A percentile compares a stretch with the other conserved stretches of the same genome.
phyloP scores from a whole-genome alignment of 2,329 filamentous ascomycete species.

The Ceratocystis destructans region DNA sequence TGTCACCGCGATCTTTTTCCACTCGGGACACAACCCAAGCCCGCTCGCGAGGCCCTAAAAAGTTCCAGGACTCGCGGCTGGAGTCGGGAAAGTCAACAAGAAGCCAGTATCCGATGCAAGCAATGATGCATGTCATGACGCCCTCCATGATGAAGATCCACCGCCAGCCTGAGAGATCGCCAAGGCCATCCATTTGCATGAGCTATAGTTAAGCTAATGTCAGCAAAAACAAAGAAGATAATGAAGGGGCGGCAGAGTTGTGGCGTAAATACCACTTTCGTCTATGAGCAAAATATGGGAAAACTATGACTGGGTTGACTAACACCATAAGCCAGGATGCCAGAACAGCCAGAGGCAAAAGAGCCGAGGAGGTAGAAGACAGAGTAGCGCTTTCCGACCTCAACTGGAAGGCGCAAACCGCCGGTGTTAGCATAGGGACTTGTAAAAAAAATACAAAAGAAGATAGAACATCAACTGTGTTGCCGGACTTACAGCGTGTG shows the following conservation, averaged over 20 bases:
- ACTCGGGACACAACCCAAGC: constrained; percentile 42
- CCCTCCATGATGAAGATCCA: constrained; percentile 52
- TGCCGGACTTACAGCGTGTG: constrained; percentile 40
- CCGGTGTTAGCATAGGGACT: background rate
- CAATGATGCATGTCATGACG: constrained; percentile 40
- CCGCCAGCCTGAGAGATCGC: constrained; percentile 45
- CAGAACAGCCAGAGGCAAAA: constrained; percentile 50
- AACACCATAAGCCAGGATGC: constrained; percentile 56
- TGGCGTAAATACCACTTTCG: too few relatives aligned
- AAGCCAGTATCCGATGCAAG: constrained; percentile 38
- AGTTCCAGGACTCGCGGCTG: constrained; percentile 36
- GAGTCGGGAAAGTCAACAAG: constrained; percentile 53
- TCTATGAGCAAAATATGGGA: background rate
- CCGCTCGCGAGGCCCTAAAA: constrained; percentile 38
- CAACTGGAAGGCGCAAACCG: constrained; percentile 31
- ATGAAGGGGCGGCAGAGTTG: constrained; percentile 7
- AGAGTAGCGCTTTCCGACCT: constrained; percentile 56
- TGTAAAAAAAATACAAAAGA: too few relatives aligned
- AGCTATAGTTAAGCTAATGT: constrained; percentile 27
- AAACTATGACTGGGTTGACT: constrained; percentile 23
- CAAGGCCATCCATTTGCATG: constrained; percentile 48
- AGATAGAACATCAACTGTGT: too few relatives aligned
- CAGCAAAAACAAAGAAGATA: constrained; percentile 17
- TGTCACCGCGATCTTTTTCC: constrained; percentile 44
- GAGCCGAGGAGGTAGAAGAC: constrained; percentile 57